Evolutionary conservation across 495 filamentous ascomycete species (phyloP).

Genomic region (Rhypophila decipiens): DNA sequence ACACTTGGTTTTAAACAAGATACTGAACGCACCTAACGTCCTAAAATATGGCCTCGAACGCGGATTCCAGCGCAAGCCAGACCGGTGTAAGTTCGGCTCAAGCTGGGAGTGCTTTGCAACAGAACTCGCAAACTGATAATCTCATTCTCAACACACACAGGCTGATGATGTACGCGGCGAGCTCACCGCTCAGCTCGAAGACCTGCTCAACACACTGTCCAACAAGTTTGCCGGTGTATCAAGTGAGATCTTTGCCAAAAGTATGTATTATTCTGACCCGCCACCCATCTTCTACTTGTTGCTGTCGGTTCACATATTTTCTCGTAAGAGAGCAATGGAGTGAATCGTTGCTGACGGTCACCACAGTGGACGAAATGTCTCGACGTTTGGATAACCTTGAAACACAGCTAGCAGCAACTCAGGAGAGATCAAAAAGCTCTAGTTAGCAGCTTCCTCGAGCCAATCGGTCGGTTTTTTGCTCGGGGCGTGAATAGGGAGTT

Average conservation of each 20-base stretch:
- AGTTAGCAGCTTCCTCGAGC: no score
- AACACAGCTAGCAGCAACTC: conserved; percentile 54
- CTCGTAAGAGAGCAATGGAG: neutral
- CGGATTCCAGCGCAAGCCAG: conserved; percentile 21
- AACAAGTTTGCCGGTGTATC: conserved; percentile 79
- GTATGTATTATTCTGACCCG: no score
- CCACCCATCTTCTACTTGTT: no score
- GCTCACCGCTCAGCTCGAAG: conserved; percentile 72
- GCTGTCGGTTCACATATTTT: neutral
- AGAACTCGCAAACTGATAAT: neutral
- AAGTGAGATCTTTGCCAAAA: conserved; percentile 79
- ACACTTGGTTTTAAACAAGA: no score
- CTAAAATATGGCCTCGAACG: conserved; percentile 26
- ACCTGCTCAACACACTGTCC: conserved; percentile 74
- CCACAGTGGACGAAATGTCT: conserved; percentile 90
- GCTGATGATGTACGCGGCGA: conserved; percentile 46
- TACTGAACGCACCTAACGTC: no score
- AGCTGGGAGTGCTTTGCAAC: neutral
- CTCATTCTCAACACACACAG: conserved; percentile 13
- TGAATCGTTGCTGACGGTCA: neutral
- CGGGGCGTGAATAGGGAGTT: no score
- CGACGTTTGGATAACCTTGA: conserved; percentile 83
- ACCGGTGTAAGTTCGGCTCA: conserved; percentile 21
- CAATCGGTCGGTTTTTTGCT: no score
- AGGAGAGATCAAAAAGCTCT: conserved; percentile 30